Conservation (phyloP, 768 basidiomycete genomes). For the Aureoboletus auriporus region DNA sequence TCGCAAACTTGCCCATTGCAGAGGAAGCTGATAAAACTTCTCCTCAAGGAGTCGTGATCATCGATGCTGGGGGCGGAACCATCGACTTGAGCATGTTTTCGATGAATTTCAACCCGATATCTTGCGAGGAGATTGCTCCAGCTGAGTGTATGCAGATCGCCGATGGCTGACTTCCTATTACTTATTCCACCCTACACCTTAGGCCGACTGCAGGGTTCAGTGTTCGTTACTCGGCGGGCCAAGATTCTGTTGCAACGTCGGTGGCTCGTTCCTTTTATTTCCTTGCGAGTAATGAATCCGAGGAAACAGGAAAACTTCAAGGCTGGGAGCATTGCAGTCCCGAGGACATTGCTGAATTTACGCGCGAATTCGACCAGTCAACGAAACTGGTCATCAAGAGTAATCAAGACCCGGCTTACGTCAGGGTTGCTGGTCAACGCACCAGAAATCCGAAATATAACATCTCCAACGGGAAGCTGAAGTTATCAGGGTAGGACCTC, state of each 20-base stretch:
- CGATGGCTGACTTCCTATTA: background rate
- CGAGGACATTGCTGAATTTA: background rate
- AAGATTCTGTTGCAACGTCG: conserved; percentile 33
- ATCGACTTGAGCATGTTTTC: conserved; percentile 36
- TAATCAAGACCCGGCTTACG: conserved; percentile 5
- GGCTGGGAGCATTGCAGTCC: conserved; percentile 2
- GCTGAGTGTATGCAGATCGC: conserved; percentile 19
- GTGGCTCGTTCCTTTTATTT: background rate
- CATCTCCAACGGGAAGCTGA: conserved; percentile 7
- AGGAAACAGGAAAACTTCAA: conserved; percentile 1
- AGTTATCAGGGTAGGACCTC: conserved; percentile 8
- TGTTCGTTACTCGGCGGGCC: conserved; percentile 42
- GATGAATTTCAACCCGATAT: conserved; percentile 15
- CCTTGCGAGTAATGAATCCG: background rate
- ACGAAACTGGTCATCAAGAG: conserved; percentile 4
- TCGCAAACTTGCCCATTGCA: conserved; percentile 32
- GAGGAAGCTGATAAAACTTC: conserved; percentile 12
- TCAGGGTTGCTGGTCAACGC: conserved; percentile 7
- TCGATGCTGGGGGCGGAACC: conserved; percentile 40
- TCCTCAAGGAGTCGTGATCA: conserved; percentile 34
- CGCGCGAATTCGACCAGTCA: conserved; percentile 1
- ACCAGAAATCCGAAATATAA: background rate
- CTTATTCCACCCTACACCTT: background rate
- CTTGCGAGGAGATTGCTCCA: conserved; percentile 32
- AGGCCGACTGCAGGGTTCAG: conserved; percentile 46